Evolutionary conservation across 352 stramenopile genomes (phyloP).

Genomic region (Pythium biforme): DNA sequence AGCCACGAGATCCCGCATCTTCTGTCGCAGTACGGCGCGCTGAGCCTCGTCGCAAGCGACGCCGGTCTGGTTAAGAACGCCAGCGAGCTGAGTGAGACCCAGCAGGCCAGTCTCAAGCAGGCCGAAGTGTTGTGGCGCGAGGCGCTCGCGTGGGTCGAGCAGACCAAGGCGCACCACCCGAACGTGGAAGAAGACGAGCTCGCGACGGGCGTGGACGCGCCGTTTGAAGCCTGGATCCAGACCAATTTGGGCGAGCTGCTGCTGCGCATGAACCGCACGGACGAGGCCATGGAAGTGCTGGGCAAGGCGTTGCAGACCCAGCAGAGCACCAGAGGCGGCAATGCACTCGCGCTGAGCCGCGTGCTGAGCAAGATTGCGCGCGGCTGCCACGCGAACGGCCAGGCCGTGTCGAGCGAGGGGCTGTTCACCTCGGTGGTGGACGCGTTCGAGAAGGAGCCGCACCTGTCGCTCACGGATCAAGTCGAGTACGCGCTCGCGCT

Average conservation of each 20-base stretch:
- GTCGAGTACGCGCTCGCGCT: conserved; percentile 67
- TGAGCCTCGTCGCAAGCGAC: conserved; percentile 50
- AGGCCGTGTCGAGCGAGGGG: conserved; percentile 72
- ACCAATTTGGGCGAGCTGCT: conserved; percentile 71
- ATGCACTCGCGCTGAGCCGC: conserved; percentile 56
- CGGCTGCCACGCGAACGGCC: conserved; percentile 57
- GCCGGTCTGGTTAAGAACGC: conserved; percentile 33
- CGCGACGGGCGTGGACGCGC: conserved; percentile 47
- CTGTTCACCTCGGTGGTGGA: conserved; percentile 70
- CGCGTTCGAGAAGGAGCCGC: conserved; percentile 59
- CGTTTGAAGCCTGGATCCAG: conserved; percentile 67
- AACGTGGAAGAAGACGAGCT: conserved; percentile 42
- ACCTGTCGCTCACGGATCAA: conserved; percentile 52
- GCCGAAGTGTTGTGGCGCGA: conserved; percentile 71
- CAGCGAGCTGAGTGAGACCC: conserved; percentile 36
- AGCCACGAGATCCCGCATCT: conserved; percentile 71
- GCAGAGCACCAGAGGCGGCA: conserved; percentile 46
- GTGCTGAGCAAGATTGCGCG: conserved; percentile 65
- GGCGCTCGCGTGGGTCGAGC: conserved; percentile 58
- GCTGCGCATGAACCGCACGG: conserved; percentile 51
- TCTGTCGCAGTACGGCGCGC: conserved; percentile 63
- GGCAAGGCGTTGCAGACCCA: conserved; percentile 65
- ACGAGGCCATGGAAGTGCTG: conserved; percentile 69
- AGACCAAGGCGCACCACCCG: conserved; percentile 33
- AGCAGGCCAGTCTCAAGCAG: conserved; percentile 54